Base-by-base conservation (phyloP, 768 basidiomycete genomes). In the Kwoniella mangroviensis region DNA sequence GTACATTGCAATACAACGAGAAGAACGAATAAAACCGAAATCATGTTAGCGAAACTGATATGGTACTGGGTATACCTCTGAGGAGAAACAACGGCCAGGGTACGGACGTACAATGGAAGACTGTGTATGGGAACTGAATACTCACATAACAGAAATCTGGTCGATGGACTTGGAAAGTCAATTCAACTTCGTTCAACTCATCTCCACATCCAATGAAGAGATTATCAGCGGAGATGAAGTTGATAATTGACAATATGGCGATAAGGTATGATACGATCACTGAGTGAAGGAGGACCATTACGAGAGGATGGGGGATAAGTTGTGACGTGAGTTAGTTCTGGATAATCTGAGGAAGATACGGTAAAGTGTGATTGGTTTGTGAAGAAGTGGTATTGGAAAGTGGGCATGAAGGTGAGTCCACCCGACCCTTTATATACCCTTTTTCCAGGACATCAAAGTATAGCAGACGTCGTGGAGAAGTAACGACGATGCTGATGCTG, bases 121-220 rank as follows among this genome's bases (percentile, higher is more conserved):
- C 19, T 26, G 19, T 13, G 12, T 55, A 34, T 34, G 34, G 34
- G 34, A 34, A 34, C 34, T 34, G 6, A 34, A 49, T 1, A 66
- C 65, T 56, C 43, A 66, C 65, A 45, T 57, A 57, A 34, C 65
- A 66, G 24, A 56, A 24, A 43, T 41, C 53, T 17, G 54, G 22
- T 21, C 34, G 19, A 11, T 52, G 17, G 21, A 26, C 41, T 17
- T 52, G n/a, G 24, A 66, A 10, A 49, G 65, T 55, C 43, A 42
- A 41, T 45, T 58, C 65, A 22, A 66, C 28, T 22, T 55, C 51
- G 10, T 54, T 22, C 21, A 66, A 41, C 53, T 34, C 65, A 43
- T 66, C 65, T 17, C 65, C 65, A 45, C 65, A 66, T 12, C 65
- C 65, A 11, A 66, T 22, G 42, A 66, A 66, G 2, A 66, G 22